Conservation (phyloP, 1,284 basidiomycete genomes). For the Cystobasidiaceae sp. region DNA sequence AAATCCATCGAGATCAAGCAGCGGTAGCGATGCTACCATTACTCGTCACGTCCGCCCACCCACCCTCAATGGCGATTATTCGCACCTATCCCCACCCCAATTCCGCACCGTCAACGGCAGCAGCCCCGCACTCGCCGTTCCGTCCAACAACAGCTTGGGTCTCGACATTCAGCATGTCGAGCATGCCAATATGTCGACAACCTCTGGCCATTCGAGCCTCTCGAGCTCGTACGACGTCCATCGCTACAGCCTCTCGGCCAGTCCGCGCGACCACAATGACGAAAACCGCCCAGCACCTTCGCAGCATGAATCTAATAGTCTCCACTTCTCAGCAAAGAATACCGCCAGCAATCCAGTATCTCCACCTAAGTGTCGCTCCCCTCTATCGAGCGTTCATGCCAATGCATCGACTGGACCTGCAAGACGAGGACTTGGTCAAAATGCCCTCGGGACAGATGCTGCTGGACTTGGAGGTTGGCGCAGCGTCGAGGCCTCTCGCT, state of each 20-base stretch:
- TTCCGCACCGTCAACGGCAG: not conserved
- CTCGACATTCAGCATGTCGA: conserved; percentile 22
- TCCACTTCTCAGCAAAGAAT: too few species aligned
- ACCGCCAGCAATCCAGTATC: conserved; percentile 7
- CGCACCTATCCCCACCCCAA: not conserved
- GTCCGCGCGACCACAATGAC: not conserved
- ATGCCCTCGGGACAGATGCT: too few species aligned
- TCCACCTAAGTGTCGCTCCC: conserved; percentile 18
- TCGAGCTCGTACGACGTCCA: not conserved
- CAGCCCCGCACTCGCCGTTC: not conserved
- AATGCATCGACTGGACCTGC: not conserved
- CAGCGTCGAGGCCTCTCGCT: conserved; percentile 19
- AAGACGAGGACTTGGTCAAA: too few species aligned
- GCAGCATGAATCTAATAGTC: not conserved
- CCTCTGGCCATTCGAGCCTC: not conserved
- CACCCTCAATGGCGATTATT: not conserved
- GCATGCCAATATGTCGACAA: not conserved
- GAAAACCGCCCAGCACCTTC: not conserved
- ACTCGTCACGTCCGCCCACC: not conserved
- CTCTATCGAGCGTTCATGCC: conserved; percentile 3
- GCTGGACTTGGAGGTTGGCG: conserved; percentile 6
- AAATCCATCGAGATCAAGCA: not conserved
- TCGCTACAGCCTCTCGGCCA: not conserved
- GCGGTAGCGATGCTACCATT: not conserved
- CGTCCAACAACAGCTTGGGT: conserved; percentile 7